These are phyloP conservation scores for Phoma sp. DNA, from an alignment of 2,329 filamentous ascomycete genomes.

Conservation along the genomic window DNA sequence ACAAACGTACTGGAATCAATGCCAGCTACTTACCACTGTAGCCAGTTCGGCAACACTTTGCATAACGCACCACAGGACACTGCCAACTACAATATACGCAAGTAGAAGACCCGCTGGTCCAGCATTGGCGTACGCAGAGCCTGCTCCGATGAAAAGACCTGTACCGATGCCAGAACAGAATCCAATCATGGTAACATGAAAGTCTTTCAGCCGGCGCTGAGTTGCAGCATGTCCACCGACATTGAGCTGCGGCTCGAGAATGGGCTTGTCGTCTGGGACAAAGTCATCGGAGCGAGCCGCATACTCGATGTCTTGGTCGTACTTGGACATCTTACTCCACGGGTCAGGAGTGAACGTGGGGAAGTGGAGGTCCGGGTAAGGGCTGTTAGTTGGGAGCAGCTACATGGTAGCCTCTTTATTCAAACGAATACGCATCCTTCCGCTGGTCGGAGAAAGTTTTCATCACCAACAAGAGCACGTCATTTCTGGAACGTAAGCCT, in stretches of 20 bases:
- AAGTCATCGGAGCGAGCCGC: conserved; percentile 14
- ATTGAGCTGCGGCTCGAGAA: conserved; percentile 26
- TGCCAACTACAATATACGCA: conserved; percentile 61
- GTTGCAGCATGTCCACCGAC: conserved; percentile 28
- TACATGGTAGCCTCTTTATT: conserved; percentile 14
- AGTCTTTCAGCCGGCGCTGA: conserved; percentile 24
- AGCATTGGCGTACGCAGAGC: conserved; percentile 26
- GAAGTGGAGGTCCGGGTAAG: conserved; percentile 1
- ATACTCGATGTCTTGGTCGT: conserved; percentile 21
- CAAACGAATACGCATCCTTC: not conserved
- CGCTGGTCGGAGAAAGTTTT: conserved; percentile 19
- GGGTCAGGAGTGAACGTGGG: not conserved
- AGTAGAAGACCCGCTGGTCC: conserved; percentile 61
- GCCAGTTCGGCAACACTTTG: conserved; percentile 68
- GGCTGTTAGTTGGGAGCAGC: not conserved
- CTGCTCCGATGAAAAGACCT: conserved; percentile 28
- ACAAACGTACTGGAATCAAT: not conserved
- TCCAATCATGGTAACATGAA: conserved; percentile 31
- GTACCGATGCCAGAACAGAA: conserved; percentile 30
- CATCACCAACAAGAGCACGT: conserved; percentile 26
- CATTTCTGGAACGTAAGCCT: conserved; percentile 21
- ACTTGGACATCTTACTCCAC: conserved; percentile 17
- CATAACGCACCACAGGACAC: conserved; percentile 64
- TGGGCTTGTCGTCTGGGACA: conserved; percentile 20
- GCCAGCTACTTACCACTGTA: conserved; percentile 27